phyloP scores from a whole-genome alignment of 169 alveolate species.

The Nephromyces sp. region DNA sequence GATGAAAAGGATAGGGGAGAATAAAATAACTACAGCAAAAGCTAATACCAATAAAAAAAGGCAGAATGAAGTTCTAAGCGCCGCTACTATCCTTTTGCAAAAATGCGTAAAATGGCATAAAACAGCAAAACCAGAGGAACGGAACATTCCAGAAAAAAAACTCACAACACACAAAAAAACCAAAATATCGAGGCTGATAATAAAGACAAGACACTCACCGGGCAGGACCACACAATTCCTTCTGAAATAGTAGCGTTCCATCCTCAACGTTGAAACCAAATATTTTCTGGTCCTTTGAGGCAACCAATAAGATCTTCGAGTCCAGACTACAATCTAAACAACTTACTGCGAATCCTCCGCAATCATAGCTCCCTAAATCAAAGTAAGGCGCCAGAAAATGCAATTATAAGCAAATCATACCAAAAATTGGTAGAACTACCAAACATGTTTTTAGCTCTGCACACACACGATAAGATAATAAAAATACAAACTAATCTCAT shows the following conservation, averaged over 20 bases:
- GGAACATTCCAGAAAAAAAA: too few relatives aligned
- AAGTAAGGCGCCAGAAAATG: too few relatives aligned
- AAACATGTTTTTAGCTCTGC: background rate
- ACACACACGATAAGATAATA: background rate
- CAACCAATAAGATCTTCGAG: constrained; percentile 58
- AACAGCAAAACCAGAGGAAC: too few relatives aligned
- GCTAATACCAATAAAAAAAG: too few relatives aligned
- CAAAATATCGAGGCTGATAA: constrained; percentile 14
- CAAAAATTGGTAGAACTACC: background rate
- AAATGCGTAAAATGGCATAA: too few relatives aligned
- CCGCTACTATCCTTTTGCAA: too few relatives aligned
- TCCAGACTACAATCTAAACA: constrained; percentile 69
- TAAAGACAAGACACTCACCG: constrained; percentile 6
- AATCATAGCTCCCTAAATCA: constrained; percentile 67
- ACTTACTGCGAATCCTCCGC: constrained; percentile 78
- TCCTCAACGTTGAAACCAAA: constrained; percentile 61
- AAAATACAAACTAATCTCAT: background rate
- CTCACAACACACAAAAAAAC: too few relatives aligned
- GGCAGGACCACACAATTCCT: constrained; percentile 59
- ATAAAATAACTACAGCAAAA: too few relatives aligned
- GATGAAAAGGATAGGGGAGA: too few relatives aligned
- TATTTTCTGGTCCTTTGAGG: constrained; percentile 72
- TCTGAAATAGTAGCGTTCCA: constrained; percentile 56
- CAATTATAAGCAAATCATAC: background rate
- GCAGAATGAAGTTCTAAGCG: too few relatives aligned